phyloP scores from a whole-genome alignment of 768 basidiomycete genomes.

The Boletus rubroflammeus region DNA sequence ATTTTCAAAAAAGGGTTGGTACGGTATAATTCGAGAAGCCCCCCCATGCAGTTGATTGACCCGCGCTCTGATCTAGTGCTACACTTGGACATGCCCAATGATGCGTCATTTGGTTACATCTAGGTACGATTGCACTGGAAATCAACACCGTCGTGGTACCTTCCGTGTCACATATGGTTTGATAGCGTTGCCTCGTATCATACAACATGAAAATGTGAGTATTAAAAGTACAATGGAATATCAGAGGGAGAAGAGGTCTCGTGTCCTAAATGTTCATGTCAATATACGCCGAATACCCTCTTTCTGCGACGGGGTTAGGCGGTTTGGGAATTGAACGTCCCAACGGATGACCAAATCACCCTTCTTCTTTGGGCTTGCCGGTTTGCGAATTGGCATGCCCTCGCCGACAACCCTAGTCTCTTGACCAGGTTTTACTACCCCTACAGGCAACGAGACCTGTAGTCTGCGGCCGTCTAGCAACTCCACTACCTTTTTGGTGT shows the following conservation, averaged over 20 bases:
- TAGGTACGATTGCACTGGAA: not conserved
- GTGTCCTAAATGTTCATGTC: conserved; percentile 26
- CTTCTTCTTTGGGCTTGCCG: conserved; percentile 61
- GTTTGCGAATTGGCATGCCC: conserved; percentile 90
- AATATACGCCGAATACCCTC: conserved; percentile 73
- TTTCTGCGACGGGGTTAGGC: conserved; percentile 72
- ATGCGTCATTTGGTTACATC: not conserved
- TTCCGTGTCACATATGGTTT: not conserved
- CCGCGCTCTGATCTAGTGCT: no score
- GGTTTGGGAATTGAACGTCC: conserved; percentile 82
- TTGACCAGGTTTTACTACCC: conserved; percentile 74
- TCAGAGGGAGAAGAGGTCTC: conserved; percentile 5
- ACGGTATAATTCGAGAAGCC: not conserved
- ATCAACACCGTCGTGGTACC: not conserved
- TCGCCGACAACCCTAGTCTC: conserved; percentile 69
- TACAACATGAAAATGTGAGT: not conserved
- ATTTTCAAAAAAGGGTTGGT: not conserved
- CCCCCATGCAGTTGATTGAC: not conserved
- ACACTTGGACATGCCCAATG: not conserved
- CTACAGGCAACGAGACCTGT: conserved; percentile 60
- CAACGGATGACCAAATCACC: conserved; percentile 83
- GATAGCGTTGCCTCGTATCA: not conserved
- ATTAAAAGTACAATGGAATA: conserved; percentile 11
- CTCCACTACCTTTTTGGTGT: conserved; percentile 56
- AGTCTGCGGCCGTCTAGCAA: conserved; percentile 78